Evolutionary conservation across 208 protist species (phyloP).

Genomic region (Acanthamoeba triangularis): DNA sequence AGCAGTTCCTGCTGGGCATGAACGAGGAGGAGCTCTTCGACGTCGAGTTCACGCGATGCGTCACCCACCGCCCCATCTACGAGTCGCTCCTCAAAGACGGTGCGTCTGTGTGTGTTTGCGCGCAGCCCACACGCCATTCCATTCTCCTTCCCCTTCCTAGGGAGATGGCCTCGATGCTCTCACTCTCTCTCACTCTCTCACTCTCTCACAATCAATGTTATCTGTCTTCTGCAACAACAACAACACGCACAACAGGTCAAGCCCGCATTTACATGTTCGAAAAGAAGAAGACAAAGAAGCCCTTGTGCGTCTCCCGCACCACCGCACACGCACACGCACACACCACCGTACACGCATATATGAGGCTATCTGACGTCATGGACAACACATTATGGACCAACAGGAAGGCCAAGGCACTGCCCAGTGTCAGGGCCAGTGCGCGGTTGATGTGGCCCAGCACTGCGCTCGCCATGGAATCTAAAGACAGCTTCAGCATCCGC

Average conservation of each 20-base stretch:
- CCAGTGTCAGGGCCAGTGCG: neutral
- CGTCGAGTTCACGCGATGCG: slow-evolving; percentile 66
- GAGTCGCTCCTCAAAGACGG: slow-evolving; percentile 52
- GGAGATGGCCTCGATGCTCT: neutral
- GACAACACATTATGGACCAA: too few relatives aligned
- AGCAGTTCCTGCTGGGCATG: slow-evolving; percentile 19
- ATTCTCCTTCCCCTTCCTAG: neutral
- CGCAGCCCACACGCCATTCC: too few relatives aligned
- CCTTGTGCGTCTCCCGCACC: neutral
- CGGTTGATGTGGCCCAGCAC: neutral
- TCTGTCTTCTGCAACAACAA: too few relatives aligned
- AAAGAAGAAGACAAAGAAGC: slow-evolving; percentile 5
- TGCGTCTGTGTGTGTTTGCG: neutral
- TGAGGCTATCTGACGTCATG: too few relatives aligned
- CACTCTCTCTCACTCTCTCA: neutral
- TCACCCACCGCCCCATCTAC: slow-evolving; percentile 68
- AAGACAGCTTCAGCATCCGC: slow-evolving; percentile 12
- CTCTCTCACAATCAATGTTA: too few relatives aligned
- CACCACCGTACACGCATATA: too few relatives aligned
- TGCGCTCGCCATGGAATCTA: slow-evolving; percentile 17
- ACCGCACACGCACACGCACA: too few relatives aligned
- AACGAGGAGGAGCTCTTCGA: slow-evolving; percentile 55
- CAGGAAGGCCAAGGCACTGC: neutral
- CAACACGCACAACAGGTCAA: neutral
- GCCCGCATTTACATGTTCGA: slow-evolving; percentile 2